phyloP scores from a whole-genome alignment of 371 early-diverging fungal species.

The Conidiobolus coronatus region DNA sequence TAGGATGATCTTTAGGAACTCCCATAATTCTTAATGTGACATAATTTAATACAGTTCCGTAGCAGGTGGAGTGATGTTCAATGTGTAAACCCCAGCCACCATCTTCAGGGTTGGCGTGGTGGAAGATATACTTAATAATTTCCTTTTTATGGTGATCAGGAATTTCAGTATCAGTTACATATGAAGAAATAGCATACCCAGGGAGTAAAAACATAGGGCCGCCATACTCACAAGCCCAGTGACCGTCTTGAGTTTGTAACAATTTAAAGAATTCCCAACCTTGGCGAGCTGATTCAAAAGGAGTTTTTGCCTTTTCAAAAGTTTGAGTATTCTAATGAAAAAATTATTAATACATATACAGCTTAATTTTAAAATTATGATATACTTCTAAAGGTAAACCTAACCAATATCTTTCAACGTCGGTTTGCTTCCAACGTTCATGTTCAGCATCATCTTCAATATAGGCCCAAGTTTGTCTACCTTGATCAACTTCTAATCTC shows the following conservation, averaged over 20 bases:
- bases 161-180: slow-evolving; percentile 49
- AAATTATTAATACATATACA: not conserved
- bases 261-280: slow-evolving; percentile 66
- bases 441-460: slow-evolving; percentile 34
- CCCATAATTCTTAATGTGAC: slow-evolving; percentile 75
- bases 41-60: slow-evolving; percentile 89
- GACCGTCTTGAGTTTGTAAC: slow-evolving; percentile 86
- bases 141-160: slow-evolving; percentile 38
- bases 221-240: slow-evolving; percentile 93
- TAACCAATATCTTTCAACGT: slow-evolving; percentile 73
- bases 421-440: slow-evolving; percentile 45
- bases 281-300: slow-evolving; percentile 62
- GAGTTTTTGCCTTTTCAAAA: slow-evolving; percentile 24
- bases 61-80: slow-evolving; percentile 77
- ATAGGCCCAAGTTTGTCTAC: slow-evolving; percentile 89
- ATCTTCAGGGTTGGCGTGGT: slow-evolving; percentile 52
- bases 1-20: slow-evolving; percentile 65
- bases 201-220: slow-evolving; percentile 92
- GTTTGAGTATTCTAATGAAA: slow-evolving; percentile 21
- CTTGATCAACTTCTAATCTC: slow-evolving; percentile 52
- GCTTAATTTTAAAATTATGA: not conserved
- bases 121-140: slow-evolving; percentile 69
- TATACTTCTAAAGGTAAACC: slow-evolving; percentile 38
- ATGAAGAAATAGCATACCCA: slow-evolving; percentile 64
- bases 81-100: slow-evolving; percentile 97